Conservation (phyloP, 495 filamentous ascomycete species). For the Barbatosphaeria neglecta region DNA sequence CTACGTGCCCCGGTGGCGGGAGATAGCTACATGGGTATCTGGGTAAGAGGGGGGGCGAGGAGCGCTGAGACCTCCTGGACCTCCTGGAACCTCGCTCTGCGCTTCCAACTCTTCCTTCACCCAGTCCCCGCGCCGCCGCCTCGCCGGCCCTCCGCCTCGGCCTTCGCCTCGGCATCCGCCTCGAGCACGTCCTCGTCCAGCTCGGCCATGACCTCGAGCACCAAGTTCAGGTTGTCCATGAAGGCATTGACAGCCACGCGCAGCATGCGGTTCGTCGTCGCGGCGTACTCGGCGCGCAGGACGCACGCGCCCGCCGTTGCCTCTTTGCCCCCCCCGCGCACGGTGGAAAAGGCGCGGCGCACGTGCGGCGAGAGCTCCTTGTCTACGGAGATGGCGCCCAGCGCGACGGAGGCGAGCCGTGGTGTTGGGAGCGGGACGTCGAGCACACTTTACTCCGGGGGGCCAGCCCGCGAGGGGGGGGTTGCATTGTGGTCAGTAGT, state of each 20-base stretch:
- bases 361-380: constrained; percentile 79
- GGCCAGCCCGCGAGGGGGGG: constrained; percentile 3
- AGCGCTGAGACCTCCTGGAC: no score
- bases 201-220: constrained; percentile 78
- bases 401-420: constrained; percentile 66
- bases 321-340: constrained; percentile 15
- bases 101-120: neutral
- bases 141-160: no score
- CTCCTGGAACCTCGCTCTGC: neutral
- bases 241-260: constrained; percentile 97
- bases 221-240: constrained; percentile 77
- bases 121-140: neutral
- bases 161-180: neutral
- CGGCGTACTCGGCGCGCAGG: constrained; percentile 66
- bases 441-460: constrained; percentile 59
- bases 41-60: no score
- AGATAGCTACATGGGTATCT: no score
- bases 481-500: constrained; percentile 6
- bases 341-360: constrained; percentile 53
- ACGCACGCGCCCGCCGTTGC: no score
- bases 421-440: constrained; percentile 73
- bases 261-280: constrained; percentile 91
- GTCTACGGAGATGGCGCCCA: constrained; percentile 71
- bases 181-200: constrained; percentile 74
- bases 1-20: no score